Percentiles rank a stretch among this genome's conserved stretches.
Conservation (phyloP, 140 eudicot genomes). For the Artemisia princeps region DNA sequence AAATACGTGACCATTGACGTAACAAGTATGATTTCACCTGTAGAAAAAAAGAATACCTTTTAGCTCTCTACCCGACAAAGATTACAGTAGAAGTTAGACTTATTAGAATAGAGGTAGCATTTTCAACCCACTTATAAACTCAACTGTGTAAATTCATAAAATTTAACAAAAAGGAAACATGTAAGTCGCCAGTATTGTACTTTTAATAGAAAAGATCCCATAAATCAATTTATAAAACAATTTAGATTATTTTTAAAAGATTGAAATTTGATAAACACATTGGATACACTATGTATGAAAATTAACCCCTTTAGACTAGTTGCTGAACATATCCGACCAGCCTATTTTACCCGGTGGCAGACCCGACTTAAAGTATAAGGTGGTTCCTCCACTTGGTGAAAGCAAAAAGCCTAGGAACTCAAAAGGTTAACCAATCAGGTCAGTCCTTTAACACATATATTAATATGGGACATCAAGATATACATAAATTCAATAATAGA, state of each 20-base stretch:
- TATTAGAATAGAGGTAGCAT: neutral
- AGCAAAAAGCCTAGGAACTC: too few relatives aligned
- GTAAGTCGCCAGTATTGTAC: too few relatives aligned
- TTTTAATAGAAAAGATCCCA: neutral
- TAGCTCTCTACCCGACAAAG: slow-evolving; percentile 15
- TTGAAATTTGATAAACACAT: neutral
- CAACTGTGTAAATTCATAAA: too few relatives aligned
- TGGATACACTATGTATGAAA: neutral
- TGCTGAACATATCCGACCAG: neutral
- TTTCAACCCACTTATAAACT: too few relatives aligned
- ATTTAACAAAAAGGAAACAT: too few relatives aligned
- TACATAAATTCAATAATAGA: too few relatives aligned
- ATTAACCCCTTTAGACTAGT: neutral
- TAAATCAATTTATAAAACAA: neutral
- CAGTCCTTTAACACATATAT: too few relatives aligned
- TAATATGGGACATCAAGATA: too few relatives aligned
- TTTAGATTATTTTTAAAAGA: neutral
- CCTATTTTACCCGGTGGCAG: neutral
- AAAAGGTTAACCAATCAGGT: too few relatives aligned
- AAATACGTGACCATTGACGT: slow-evolving; percentile 83
- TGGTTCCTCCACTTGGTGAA: too few relatives aligned
- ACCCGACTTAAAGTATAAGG: too few relatives aligned
- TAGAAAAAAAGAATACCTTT: neutral
- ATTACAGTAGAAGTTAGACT: neutral
- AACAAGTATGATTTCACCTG: slow-evolving; percentile 66